Evolutionary conservation across 176 grass and related monocot species (phyloP), one percentile per base, ranked within the genome.

Genomic region (Bolboschoenus planiculmis): DNA sequence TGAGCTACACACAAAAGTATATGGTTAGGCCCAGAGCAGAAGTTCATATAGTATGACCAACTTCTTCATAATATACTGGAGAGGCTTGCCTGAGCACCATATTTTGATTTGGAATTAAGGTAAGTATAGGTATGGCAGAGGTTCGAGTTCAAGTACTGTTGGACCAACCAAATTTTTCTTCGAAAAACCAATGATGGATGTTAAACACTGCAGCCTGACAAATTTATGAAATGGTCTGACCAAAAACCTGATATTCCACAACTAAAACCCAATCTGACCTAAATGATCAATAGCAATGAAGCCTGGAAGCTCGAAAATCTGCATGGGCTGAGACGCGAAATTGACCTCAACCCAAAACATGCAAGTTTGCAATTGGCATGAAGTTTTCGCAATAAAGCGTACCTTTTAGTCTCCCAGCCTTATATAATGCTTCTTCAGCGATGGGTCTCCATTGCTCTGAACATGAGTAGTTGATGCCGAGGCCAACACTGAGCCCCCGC

Each of bases 381-480:
- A 74, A 24, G 7, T 64, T 61, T n/a, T 27, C 1, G 27, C 39
- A 78, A 77, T 48, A 51, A 73, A 13, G 8, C 26, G 70, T 87
- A 97, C 95, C 89, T 90, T 79, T 85, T 78, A 88, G 29, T 72
- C 90, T 90, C 78, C 95, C 92, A 83, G 95, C 89, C 40, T 90
- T 90, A 13, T 85, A 86, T 62, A 98, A 88, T 85, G 87, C 92
- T 82, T 95, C 92, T 88, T 93, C 87, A 11, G 95, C 95, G 53
- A 95, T 93, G 56, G 92, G 87, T 81, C 80, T 91, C 95, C 95
- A 98, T 57, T 95, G 92, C 59, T 98, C 55, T 62, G 92, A 87
- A 78, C 95, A 98, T 0, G 95, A 98, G 75, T 93, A 95, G 70
- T 82, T 67, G 65, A 98, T 88, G 23, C 95, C 92, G 81, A 98